These are phyloP conservation scores for Dictyostelium discoideum DNA, from an alignment of 78 protist species.

Conservation along the genomic window dicty_2.7 NC_007089.4:1556001-1556500, in stretches of 20 bases:
- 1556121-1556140: neutral
- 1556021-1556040: neutral
- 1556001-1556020: slow-evolving; percentile 77
- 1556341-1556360: neutral
- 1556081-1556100: slow-evolving; percentile 59
- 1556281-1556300: slow-evolving; percentile 42
- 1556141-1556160: neutral
- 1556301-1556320: slow-evolving; percentile 69
- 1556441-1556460: neutral
- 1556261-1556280: slow-evolving; percentile 77
- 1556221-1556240: neutral
- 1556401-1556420: neutral
- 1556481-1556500: neutral
- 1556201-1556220: neutral
- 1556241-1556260: slow-evolving; percentile 71
- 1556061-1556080: slow-evolving; percentile 65
- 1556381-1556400: neutral
- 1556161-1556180: neutral
- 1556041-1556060: slow-evolving; percentile 45
- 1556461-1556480: neutral
- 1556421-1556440: neutral
- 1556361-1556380: neutral
- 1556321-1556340: slow-evolving; percentile 56
- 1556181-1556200: neutral
- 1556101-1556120: slow-evolving; percentile 48